phyloP scores from a whole-genome alignment of 2,329 filamentous ascomycete genomes.

The Xenoacremonium recifei region DNA sequence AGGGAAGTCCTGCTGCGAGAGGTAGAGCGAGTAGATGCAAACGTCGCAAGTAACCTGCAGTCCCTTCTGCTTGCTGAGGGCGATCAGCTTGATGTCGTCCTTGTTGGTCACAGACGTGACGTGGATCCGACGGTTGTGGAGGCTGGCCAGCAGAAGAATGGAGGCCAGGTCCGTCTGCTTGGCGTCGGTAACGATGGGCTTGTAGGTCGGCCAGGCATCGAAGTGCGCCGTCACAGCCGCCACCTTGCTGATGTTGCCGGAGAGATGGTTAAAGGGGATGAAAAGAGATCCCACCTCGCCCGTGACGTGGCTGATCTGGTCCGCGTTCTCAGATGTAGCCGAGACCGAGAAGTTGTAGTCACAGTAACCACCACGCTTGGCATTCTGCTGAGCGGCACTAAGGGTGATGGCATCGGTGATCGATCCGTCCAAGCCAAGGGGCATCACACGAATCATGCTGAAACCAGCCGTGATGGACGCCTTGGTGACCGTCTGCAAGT shows the following conservation, averaged over 20 bases:
- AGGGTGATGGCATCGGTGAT: constrained; percentile 72
- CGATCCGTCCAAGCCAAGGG: constrained; percentile 68
- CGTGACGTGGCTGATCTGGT: constrained; percentile 71
- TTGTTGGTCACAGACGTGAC: constrained; percentile 77
- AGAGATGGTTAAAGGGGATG: constrained; percentile 79
- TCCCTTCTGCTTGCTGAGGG: constrained; percentile 78
- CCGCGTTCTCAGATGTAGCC: constrained; percentile 70
- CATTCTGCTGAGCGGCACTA: constrained; percentile 70
- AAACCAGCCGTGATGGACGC: constrained; percentile 74
- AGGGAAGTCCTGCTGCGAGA: constrained; percentile 69
- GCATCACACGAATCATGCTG: constrained; percentile 79
- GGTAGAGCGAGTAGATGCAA: constrained; percentile 75
- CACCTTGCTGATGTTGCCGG: constrained; percentile 81
- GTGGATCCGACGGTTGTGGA: constrained; percentile 76
- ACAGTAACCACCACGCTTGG: constrained; percentile 65
- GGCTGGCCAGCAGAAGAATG: constrained; percentile 72
- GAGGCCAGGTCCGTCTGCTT: constrained; percentile 80
- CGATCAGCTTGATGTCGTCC: constrained; percentile 75
- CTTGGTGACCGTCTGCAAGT: constrained; percentile 69
- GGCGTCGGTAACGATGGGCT: constrained; percentile 79
- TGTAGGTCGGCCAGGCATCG: constrained; percentile 72
- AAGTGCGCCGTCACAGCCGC: constrained; percentile 78
- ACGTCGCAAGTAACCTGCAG: constrained; percentile 80
- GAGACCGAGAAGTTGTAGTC: constrained; percentile 80
- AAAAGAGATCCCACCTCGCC: constrained; percentile 77